Evolutionary conservation across 208 protist genomes (phyloP).

Genomic region (Trypanosoma lewisi): DNA sequence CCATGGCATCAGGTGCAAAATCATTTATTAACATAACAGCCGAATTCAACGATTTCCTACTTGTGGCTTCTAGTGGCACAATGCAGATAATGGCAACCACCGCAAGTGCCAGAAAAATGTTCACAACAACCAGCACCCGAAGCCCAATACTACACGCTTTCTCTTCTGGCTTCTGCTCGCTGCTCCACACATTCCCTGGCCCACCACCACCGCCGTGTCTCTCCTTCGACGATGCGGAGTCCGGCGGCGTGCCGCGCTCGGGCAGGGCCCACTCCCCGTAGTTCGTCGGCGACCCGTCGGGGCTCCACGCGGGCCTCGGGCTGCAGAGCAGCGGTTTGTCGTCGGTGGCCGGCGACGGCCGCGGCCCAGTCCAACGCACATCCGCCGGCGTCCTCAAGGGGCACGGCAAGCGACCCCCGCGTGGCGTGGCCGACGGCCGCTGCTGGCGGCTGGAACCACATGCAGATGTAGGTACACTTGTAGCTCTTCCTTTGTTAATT

Average conservation of each 20-base stretch:
- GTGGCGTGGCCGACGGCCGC: too few species aligned
- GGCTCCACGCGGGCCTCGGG: not conserved
- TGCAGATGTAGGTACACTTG: too few species aligned
- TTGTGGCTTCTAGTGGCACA: slow-evolving; percentile 37
- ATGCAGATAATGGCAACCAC: slow-evolving; percentile 38
- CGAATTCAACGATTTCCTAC: slow-evolving; percentile 20
- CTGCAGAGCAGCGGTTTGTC: not conserved
- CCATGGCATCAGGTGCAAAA: slow-evolving; percentile 24
- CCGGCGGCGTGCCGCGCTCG: not conserved
- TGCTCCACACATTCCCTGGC: not conserved
- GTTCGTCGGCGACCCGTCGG: not conserved
- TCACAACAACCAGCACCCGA: slow-evolving; percentile 24
- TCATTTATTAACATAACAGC: slow-evolving; percentile 24
- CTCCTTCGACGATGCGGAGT: not conserved
- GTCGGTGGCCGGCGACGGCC: too few species aligned
- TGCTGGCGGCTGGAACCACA: too few species aligned
- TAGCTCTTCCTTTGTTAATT: too few species aligned
- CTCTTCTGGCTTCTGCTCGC: not conserved
- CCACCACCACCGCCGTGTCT: not conserved
- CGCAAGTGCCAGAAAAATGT: slow-evolving; percentile 32
- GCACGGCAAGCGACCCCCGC: too few species aligned
- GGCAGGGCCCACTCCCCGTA: not conserved
- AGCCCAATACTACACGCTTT: slow-evolving; percentile 21
- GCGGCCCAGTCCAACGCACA: too few species aligned
- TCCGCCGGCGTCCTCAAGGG: too few species aligned